Percentiles rank a stretch among this genome's conserved stretches.
Evolutionary conservation across 495 filamentous ascomycete species (phyloP).

Genomic region (Poronia punctata): DNA sequence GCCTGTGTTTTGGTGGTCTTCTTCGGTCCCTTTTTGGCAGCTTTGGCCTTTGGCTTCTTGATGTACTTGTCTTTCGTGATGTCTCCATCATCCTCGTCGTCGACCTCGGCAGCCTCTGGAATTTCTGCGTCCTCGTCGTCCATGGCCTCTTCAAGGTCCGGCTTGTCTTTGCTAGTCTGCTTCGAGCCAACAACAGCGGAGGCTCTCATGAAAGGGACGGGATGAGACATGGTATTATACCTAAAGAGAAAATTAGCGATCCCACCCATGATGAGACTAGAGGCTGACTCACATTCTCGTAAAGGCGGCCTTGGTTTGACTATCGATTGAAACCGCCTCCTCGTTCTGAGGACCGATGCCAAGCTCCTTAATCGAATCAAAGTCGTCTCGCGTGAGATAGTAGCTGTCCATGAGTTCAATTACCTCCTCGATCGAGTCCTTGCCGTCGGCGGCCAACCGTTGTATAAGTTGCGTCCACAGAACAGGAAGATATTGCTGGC

Average conservation of each 20-base stretch:
- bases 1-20: conserved; percentile 50
- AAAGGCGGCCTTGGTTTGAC: conserved; percentile 80
- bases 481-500: conserved; percentile 86
- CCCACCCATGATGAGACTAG: neutral
- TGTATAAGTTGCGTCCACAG: conserved; percentile 80
- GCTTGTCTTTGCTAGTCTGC: conserved; percentile 65
- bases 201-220: conserved; percentile 93
- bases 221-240: conserved; percentile 83
- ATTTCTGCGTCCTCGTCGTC: conserved; percentile 78
- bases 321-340: conserved; percentile 66
- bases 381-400: conserved; percentile 93
- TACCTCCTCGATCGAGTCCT: conserved; percentile 60
- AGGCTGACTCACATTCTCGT: conserved; percentile 62
- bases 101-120: conserved; percentile 49
- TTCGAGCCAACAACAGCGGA: conserved; percentile 64
- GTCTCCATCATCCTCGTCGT: conserved; percentile 65
- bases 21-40: conserved; percentile 42
- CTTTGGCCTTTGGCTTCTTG: conserved; percentile 69
- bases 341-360: conserved; percentile 78
- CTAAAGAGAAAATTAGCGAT: conserved; percentile 27
- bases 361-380: conserved; percentile 84
- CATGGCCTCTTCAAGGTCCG: conserved; percentile 93
- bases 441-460: conserved; percentile 62
- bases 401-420: conserved; percentile 96
- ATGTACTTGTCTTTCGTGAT: conserved; percentile 94